Evolutionary conservation across 768 basidiomycete genomes (phyloP).

Genomic region (Mycena chlorophos): DNA sequence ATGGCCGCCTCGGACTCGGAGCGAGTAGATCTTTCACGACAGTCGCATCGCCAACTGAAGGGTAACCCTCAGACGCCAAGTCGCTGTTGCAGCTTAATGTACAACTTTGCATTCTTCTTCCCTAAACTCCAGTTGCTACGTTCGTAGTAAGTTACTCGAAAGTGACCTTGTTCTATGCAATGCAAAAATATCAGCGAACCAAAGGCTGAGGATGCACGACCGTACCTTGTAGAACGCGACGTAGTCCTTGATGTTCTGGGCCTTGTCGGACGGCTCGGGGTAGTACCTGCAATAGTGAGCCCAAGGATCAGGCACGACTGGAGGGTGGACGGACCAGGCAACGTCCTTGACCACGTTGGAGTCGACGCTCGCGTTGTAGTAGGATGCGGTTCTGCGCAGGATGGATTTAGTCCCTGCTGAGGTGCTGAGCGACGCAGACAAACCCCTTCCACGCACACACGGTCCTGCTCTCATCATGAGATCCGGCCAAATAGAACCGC

Average conservation of each 20-base stretch:
- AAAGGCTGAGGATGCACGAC: neutral
- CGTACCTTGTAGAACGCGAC: constrained; percentile 79
- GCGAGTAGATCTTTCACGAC: no score
- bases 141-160: constrained; percentile 25
- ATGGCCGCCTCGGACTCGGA: no score
- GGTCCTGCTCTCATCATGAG: constrained; percentile 39
- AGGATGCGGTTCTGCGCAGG: constrained; percentile 67
- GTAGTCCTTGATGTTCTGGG: constrained; percentile 61
- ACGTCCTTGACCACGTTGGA: constrained; percentile 54
- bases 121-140: no score
- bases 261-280: constrained; percentile 53
- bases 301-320: neutral
- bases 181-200: no score
- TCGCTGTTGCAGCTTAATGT: constrained; percentile 4
- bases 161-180: constrained; percentile 39
- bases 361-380: constrained; percentile 58
- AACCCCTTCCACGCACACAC: constrained; percentile 77
- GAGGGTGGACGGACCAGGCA: constrained; percentile 54
- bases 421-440: constrained; percentile 14
- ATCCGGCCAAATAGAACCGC: neutral
- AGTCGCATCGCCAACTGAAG: no score
- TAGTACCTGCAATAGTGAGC: constrained; percentile 60
- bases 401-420: neutral
- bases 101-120: neutral
- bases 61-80: neutral